Base-by-base conservation (phyloP, 2,329 filamentous ascomycete genomes). In the Penicillium verrucosum region DNA sequence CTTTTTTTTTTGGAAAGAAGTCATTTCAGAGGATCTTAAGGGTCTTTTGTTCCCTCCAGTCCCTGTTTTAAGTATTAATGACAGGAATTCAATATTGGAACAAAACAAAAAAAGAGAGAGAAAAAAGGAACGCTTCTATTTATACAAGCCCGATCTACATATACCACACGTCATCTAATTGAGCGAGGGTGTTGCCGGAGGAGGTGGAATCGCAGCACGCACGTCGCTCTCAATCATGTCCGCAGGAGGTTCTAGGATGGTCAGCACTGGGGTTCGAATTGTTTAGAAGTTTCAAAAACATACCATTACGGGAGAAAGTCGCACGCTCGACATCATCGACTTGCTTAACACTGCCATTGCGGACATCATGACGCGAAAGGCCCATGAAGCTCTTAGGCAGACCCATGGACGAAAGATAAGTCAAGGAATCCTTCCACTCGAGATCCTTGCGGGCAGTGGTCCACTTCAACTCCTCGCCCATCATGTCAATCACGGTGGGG, bases 381-480 rank as follows among this genome's bases (percentile, higher is more conserved):
- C 68, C 70, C 51, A 85, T 75, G 70, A 85, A 84, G 73, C 76
- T 77, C 80, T 83, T 54, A 77, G 77, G 79, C 64, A 86, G 73
- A 45, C 85, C 85, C 85, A 88, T 88, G 41, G 82, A 84, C 25
- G 78, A 78, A 23, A 88, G 74, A 68, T 80, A 88, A 2, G 72
- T 62, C 14, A 88, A 76, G 6, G 78, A 85, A 59, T 95, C 86
- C 70, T 80, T 88, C 91, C 92, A 96, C 74, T 96, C 92, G 16
- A 81, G 67, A 5, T 92, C 88, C 76, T 90, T 89, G 61, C 92
- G 80, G 65, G 81, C 81, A 55, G 72, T 77, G 69, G 87, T 85
- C 92, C 92, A 97, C 57, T 86, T 82, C 58, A 96, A 79, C 78
- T 97, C 92, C 66, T 89, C 85, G 34, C 80, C 82, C 92, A 97